Evolutionary conservation across 2,329 filamentous ascomycete genomes (phyloP).

Genomic region (Penicillium crustosum): DNA sequence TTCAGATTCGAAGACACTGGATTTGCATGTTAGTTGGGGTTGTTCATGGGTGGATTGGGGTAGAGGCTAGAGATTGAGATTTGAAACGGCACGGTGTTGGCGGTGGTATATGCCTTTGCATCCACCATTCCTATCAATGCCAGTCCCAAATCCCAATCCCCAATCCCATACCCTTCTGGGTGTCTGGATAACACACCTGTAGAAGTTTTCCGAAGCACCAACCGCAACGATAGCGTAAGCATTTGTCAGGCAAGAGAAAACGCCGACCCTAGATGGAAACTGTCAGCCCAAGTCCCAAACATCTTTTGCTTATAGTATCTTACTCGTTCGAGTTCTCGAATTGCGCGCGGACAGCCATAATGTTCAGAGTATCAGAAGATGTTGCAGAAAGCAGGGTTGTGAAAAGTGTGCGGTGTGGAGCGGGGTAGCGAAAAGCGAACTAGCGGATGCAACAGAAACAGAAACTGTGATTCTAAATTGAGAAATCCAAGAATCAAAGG

Average conservation of each 20-base stretch:
- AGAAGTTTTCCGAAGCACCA: conserved; percentile 97
- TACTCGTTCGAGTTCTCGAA: conserved; percentile 55
- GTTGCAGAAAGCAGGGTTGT: neutral
- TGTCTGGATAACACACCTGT: conserved; percentile 59
- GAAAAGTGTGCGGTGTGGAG: conserved; percentile 6
- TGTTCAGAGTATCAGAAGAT: conserved; percentile 11
- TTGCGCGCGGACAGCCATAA: conserved; percentile 51
- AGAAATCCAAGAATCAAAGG: neutral
- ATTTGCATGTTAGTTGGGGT: conserved; percentile 9
- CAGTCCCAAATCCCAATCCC: neutral
- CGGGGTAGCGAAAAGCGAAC: conserved; percentile 14
- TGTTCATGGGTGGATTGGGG: neutral
- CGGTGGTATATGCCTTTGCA: neutral
- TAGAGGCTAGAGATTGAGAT: neutral
- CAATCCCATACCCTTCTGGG: neutral
- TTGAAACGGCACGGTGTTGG: neutral
- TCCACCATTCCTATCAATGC: neutral
- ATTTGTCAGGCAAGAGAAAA: conserved; percentile 96
- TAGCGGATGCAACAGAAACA: conserved; percentile 1
- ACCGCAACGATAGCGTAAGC: conserved; percentile 93
- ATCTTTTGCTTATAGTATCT: conserved; percentile 6
- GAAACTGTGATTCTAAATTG: neutral
- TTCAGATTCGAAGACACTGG: conserved; percentile 92
- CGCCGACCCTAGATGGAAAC: conserved; percentile 71
- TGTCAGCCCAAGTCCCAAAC: neutral